Base-by-base conservation (phyloP, 208 protist genomes). In the Trypanosoma platydactyli region DNA sequence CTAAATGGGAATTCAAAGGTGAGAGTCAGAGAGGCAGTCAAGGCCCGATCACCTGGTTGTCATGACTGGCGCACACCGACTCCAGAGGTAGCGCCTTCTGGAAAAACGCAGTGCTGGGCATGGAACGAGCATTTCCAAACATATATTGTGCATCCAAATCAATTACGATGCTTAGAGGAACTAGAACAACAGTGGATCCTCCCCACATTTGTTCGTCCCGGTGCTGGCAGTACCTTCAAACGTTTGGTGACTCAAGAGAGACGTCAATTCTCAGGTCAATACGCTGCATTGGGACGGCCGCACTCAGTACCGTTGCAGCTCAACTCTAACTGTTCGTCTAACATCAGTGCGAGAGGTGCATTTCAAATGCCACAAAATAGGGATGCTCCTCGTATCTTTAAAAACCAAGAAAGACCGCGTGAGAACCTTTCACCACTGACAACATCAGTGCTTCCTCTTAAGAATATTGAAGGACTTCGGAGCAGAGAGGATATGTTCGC, bases 131-230 rank as follows among this genome's bases (percentile, higher is more conserved):
- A 58, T 9, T 55, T 51, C 29, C 1, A 59, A 12, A 73, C 68
- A 11, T 73, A 54, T 51, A 73, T 73, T 54, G 68, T 73, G 6
- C 68, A 73, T 25, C 68, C 68, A 40, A 73, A 73, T 46, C 68
- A 66, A 24, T 38, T 64, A 13, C 48, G 27, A 13, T 27, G 59
- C 15, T 40, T 73, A 11, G 59, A 66, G 41, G 42, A 59, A 41
- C 22, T 50, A 25, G 58, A 49, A 18, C 7, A 41, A 38, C 46
- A 20, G 0, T 9, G 20, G n/a, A 6, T 18, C 25, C 41, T 45
- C 3, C 64, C 64, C 15, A 22, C 18, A 42, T 42, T 44, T 54
- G 42, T 64, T 44, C 50, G 52, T 48, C 57, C 20, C 27, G 35
- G 45, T 22, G 29, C 16, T 22, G n/a, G 38, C 29, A 24, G n/a